Conservation (phyloP, 257 asterid genomes). For the Datura wrightii region DNA sequence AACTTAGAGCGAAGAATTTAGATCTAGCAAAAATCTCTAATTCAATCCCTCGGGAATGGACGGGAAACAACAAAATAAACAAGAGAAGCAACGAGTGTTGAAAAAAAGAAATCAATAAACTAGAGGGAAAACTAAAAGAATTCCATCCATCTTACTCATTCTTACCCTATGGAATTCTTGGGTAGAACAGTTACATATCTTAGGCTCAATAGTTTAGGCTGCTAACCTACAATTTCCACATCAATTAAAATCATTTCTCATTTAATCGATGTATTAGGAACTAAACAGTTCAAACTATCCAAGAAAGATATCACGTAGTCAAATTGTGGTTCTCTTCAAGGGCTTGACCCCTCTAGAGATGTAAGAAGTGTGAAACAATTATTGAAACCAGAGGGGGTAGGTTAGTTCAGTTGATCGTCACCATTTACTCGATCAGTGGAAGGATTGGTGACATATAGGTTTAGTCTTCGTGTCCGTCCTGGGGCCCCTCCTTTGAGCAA, state of each 20-base stretch:
- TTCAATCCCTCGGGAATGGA: not conserved
- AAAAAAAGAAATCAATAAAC: not conserved
- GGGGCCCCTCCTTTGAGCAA: constrained; percentile 84
- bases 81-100: not conserved
- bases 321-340: constrained; percentile 8
- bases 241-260: constrained; percentile 27
- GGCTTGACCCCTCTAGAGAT: not conserved
- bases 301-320: not conserved
- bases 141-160: not conserved
- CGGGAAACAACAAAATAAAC: constrained; percentile 1
- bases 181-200: constrained; percentile 49
- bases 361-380: constrained; percentile 1
- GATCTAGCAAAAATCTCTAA: not conserved
- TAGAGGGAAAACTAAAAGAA: not conserved
- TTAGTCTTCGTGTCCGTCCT: constrained; percentile 82
- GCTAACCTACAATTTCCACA: not conserved
- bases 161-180: not conserved
- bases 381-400: constrained; percentile 25
- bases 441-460: constrained; percentile 39
- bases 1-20: not conserved
- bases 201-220: constrained; percentile 33
- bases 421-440: constrained; percentile 41
- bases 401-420: constrained; percentile 44
- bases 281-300: not conserved
- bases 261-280: not conserved